These are phyloP conservation scores for Globisporangium heterothallicum DNA, from an alignment of 352 stramenopile species.

Conservation along the genomic window DNA sequence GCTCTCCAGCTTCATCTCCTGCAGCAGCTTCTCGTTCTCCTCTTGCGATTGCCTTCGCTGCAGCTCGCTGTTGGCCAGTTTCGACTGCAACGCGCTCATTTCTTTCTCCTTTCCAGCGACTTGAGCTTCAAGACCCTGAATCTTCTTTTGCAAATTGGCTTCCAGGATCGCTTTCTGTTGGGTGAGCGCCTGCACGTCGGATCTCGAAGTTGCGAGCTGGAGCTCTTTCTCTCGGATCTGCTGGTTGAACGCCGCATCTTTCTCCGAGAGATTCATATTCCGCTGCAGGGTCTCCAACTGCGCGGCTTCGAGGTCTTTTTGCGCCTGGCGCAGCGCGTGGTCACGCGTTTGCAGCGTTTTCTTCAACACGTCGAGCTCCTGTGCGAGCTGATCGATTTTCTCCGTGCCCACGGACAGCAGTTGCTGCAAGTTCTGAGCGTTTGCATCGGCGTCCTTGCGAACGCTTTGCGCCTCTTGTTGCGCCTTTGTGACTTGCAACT, in stretches of 20 bases:
- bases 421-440: conserved; percentile 37
- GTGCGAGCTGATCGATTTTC: conserved; percentile 38
- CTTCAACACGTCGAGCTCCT: conserved; percentile 33
- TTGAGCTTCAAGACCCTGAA: conserved; percentile 18
- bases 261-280: conserved; percentile 31
- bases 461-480: conserved; percentile 49
- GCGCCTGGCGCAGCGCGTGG: conserved; percentile 27
- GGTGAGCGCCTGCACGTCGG: conserved; percentile 17
- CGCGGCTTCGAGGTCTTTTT: conserved; percentile 38
- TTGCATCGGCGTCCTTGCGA: conserved; percentile 39
- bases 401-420: conserved; percentile 29
- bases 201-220: conserved; percentile 27
- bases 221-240: conserved; percentile 34
- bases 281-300: conserved; percentile 41
- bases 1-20: conserved; percentile 8
- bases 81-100: conserved; percentile 11
- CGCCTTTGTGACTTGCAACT: conserved; percentile 38
- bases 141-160: conserved; percentile 9
- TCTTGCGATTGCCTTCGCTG: conserved; percentile 10
- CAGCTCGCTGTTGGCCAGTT: conserved; percentile 15
- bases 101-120: conserved; percentile 14
- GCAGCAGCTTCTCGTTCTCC: conserved; percentile 14
- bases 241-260: conserved; percentile 25
- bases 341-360: conserved; percentile 35
- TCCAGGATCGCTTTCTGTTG: conserved; percentile 20